Conservation (phyloP, 1,284 basidiomycete genomes). For the Golubevia pallescens region DNA sequence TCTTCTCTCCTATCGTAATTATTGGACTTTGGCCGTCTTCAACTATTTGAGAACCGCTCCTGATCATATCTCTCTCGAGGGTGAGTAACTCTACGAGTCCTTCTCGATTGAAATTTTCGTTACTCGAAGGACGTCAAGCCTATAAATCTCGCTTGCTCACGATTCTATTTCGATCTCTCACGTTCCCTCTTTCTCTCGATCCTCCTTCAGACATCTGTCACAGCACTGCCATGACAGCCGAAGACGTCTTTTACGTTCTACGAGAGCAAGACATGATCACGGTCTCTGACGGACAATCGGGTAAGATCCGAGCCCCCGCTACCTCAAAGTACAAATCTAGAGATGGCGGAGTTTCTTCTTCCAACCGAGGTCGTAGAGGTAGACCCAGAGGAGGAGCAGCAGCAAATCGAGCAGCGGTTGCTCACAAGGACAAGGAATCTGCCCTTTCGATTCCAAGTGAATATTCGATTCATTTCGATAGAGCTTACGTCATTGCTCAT, state of each 20-base stretch:
- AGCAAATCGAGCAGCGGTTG: constrained; percentile 67
- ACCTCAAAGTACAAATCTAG: constrained; percentile 37
- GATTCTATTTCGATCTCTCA: not conserved
- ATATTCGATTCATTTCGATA: constrained; percentile 81
- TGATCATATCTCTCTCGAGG: constrained; percentile 75
- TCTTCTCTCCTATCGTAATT: constrained; percentile 87
- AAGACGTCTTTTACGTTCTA: constrained; percentile 85
- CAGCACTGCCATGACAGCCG: constrained; percentile 86
- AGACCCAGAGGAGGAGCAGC: constrained; percentile 74
- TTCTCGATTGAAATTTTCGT: not conserved
- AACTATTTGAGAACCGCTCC: constrained; percentile 74
- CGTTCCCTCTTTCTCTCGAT: constrained; percentile 8
- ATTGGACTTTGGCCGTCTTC: constrained; percentile 93
- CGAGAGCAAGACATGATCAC: constrained; percentile 79
- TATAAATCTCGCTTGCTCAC: constrained; percentile 6
- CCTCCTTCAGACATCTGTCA: constrained; percentile 76
- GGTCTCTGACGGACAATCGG: constrained; percentile 55
- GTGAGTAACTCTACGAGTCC: constrained; percentile 67
- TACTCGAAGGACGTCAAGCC: constrained; percentile 1
- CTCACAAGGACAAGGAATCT: constrained; percentile 61
- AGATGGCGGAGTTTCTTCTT: constrained; percentile 12
- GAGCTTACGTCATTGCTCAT: constrained; percentile 73
- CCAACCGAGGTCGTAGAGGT: constrained; percentile 66
- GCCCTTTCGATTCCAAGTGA: constrained; percentile 71
- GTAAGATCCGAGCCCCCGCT: constrained; percentile 31